Base-by-base conservation (phyloP, 73 alveolate species). In the Urostyla sp. region DNA sequence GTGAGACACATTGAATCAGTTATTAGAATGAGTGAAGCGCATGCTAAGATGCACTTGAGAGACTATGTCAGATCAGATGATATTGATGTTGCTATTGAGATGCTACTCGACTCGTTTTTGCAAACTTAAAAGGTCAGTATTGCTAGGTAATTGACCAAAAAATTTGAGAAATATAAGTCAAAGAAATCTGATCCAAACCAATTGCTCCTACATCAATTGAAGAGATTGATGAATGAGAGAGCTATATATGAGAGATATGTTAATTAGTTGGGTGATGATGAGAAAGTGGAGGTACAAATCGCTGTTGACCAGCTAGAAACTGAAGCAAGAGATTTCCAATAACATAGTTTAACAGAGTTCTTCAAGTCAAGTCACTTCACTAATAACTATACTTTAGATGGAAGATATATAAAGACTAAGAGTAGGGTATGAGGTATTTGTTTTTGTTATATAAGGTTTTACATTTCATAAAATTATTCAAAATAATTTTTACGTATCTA, bases 1-100 rank as follows among this genome's bases (percentile, higher is more conserved):
- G 98, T 96, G 31, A 89, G 99, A 51, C 99, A 98, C 87, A 89
- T 97, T 44, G 99, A 98, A 87, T 79, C 98, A 56, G 89, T 98
- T 46, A 85, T 98, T 67, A 93, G 99, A 81, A 92, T 98, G 93
- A 94, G 99, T 1, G 99, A 98, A 84, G 99, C 99, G 37, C 98
- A 95, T 85, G 99, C 99, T 11, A 94, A 95, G 69, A 94, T 98
- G 96, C 98, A 95, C 67, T 88, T 97, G 52, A 87, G 99, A 82
- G 98, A 95, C 69, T 88, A 90, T 63, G 99, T 97, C 2, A 88
- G 97, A 78, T 87, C 91, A 53, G 98, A 95, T 45, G 99, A 97
- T 87, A 89, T 97, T 34, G 98, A 95, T 80, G 89, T 87, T 38
- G 98, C 99, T 18, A 97, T 97, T 48, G 92, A 93, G 56, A 95